Conservation (phyloP, 2,329 filamentous ascomycete genomes). For the Alternaria metachromatica region DNA sequence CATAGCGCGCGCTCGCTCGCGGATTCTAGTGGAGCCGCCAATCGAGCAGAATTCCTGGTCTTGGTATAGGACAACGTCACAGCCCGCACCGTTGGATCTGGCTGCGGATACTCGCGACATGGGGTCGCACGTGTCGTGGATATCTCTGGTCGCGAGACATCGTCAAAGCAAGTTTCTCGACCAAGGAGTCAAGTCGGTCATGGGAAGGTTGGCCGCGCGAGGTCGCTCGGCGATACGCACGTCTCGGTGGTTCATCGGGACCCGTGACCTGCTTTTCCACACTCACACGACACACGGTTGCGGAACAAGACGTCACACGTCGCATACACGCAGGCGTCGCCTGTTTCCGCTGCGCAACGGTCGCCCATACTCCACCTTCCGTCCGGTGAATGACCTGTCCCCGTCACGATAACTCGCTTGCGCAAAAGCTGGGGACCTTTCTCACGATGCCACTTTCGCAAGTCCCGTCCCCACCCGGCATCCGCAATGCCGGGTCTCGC, state of each 20-base stretch:
- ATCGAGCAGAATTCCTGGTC: constrained; percentile 10
- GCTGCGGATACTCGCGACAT: constrained; percentile 1
- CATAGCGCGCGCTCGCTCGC: constrained; percentile 7
- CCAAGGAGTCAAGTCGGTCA: not conserved
- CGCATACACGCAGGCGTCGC: not conserved
- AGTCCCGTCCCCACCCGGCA: not conserved
- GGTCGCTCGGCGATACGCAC: not conserved
- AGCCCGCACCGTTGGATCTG: constrained; percentile 6
- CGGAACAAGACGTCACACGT: not conserved
- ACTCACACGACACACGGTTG: constrained; percentile 1
- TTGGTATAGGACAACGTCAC: constrained; percentile 5
- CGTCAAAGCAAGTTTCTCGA: not conserved
- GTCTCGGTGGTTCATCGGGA: constrained; percentile 5
- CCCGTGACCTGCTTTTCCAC: not conserved
- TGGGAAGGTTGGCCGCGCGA: not conserved
- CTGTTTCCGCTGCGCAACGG: not conserved
- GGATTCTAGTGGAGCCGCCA: constrained; percentile 8
- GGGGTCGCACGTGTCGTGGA: not conserved
- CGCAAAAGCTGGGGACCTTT: not conserved
- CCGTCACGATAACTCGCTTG: not conserved
- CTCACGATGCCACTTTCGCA: not conserved
- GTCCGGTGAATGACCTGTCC: constrained; percentile 2
- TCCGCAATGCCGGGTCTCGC: constrained; percentile 16
- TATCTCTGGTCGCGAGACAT: not conserved
- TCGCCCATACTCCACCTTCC: not conserved